Base-by-base conservation (phyloP, 2,329 filamentous ascomycete genomes). In the Neopestalotiopsis sp. region DNA sequence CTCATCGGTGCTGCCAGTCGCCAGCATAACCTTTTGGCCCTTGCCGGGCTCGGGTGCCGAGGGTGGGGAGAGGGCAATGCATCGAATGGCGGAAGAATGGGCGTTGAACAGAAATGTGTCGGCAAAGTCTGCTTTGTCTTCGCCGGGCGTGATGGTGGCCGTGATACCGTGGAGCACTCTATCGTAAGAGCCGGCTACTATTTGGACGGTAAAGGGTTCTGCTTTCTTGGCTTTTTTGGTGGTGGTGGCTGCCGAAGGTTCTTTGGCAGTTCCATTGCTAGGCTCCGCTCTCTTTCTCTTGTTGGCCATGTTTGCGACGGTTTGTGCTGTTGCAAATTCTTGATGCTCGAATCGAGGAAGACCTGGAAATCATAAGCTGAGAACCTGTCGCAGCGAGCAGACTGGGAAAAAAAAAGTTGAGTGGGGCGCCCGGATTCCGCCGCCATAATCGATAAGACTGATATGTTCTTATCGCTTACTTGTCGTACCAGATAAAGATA, bases 51-150 rank as follows among this genome's bases (percentile, higher is more conserved):
- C 77, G 1, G 86, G 84, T 20, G 87, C 87, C 13, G 93, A 93
- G 0, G 92, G 86, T 3, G 92, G 92, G 9, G 95, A 98, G 70
- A 98, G 82, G 30, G 95, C 94, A 42, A 99, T 87, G 78, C 94
- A 97, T 75, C 94, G 92, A 78, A 99, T 94, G 4, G 96, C 92
- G 13, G 95, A 97, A 68, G 90, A 88, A 82, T 99, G 96, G 14
- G 96, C 95, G 77, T 95, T 94, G 88, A 99, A 98, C 68, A 99
- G 88, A 80, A 99, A 99, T 0, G 93, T 95, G 80, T 98, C 95
- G 73, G 93, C 89, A 78, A 98, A 98, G 65, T 90, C 86, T 67
- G 91, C 85, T 17, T 85, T 77, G 67, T 79, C 73, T 57, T 79
- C 74, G 17, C 32, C 32, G 67, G 76, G 78, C 30, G 87, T 84